phyloP scores from a whole-genome alignment of 2,329 filamentous ascomycete species.

The Diaporthe humulicola region DNA sequence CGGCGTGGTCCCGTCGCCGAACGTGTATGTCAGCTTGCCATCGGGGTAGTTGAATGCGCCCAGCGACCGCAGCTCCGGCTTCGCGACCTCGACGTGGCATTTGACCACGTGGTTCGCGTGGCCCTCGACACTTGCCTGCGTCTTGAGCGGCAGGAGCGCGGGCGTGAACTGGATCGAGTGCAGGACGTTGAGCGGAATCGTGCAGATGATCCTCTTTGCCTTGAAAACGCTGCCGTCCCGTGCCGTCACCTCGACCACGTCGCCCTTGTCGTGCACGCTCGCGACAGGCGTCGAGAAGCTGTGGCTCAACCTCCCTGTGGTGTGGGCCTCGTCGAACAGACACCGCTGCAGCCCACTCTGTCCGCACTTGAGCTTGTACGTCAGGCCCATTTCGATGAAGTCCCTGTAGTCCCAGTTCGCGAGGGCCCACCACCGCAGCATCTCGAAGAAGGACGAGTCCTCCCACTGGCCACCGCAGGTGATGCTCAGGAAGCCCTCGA shows the following conservation, averaged over 20 bases:
- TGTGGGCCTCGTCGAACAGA: conserved; percentile 59
- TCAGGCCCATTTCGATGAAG: conserved; percentile 54
- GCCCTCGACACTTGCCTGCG: conserved; percentile 52
- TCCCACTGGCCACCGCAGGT: conserved; percentile 57
- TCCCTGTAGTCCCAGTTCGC: conserved; percentile 56
- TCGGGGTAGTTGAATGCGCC: conserved; percentile 57
- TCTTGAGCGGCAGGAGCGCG: conserved; percentile 51
- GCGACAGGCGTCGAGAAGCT: conserved; percentile 55
- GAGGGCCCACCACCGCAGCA: conserved; percentile 63
- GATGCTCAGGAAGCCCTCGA: conserved; percentile 58
- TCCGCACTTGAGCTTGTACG: conserved; percentile 57
- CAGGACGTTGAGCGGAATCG: conserved; percentile 60
- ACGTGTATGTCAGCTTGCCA: conserved; percentile 57
- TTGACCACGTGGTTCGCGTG: conserved; percentile 62
- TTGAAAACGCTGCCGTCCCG: conserved; percentile 48
- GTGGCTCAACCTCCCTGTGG: conserved; percentile 55
- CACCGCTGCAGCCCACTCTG: conserved; percentile 60
- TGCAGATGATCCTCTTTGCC: conserved; percentile 53
- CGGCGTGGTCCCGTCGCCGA: conserved; percentile 59
- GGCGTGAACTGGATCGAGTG: conserved; percentile 56
- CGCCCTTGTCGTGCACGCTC: conserved; percentile 47
- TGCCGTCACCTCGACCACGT: conserved; percentile 51
- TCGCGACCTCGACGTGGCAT: conserved; percentile 58
- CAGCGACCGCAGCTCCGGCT: conserved; percentile 57
- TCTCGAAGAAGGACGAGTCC: conserved; percentile 60